Base-by-base conservation (phyloP, 2,329 filamentous ascomycete species). In the Amauroascus niger region DNA sequence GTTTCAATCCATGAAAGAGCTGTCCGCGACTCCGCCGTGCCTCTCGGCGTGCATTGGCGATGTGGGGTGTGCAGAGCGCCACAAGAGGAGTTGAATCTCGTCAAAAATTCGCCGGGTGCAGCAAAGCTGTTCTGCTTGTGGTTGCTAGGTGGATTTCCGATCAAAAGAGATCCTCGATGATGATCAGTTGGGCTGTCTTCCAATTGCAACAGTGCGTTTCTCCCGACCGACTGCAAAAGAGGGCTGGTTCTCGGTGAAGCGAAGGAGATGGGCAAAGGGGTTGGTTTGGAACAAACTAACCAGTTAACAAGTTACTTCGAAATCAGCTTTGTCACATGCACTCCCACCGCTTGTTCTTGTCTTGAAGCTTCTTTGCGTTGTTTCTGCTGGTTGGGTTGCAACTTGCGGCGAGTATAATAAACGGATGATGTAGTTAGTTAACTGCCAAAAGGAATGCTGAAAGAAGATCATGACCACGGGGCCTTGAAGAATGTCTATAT, bases 31-130 rank as follows among this genome's bases (percentile, higher is more conserved):
- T 30, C 26, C 4, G 26, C 9, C 9, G 26, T 5, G 9, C 9
- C 26, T 30, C 26, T 14, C 33, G 30, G 28, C 45, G 33, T 8
- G 16, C 48, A 44, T 35, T 43, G 49, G 49, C 49, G 39, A 35
- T 51, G 49, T 51, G 49, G 49, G 20, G 49, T 43, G 49, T 43
- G 39, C 37, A 35, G 37, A 14, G 18, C 48, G 48, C 35, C 35
- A 50, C 48, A 32, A 9, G 13, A 9, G 22, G 22, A 11, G n/a
- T 2, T 43, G 3, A 16, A 43, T 13, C 8, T 24, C 18, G 24
- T 24, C 16, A 24, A n/a, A n/a, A n/a, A n/a, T n/a, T n/a, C n/a
- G n/a, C n/a, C n/a, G n/a, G n/a, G n/a, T n/a, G n/a, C n/a, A n/a
- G n/a, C n/a, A n/a, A n/a, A n/a, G n/a, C n/a, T n/a, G n/a, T n/a